Conservation (phyloP, 2,329 filamentous ascomycete species). For the Aspergillus quadricinctus region DNA sequence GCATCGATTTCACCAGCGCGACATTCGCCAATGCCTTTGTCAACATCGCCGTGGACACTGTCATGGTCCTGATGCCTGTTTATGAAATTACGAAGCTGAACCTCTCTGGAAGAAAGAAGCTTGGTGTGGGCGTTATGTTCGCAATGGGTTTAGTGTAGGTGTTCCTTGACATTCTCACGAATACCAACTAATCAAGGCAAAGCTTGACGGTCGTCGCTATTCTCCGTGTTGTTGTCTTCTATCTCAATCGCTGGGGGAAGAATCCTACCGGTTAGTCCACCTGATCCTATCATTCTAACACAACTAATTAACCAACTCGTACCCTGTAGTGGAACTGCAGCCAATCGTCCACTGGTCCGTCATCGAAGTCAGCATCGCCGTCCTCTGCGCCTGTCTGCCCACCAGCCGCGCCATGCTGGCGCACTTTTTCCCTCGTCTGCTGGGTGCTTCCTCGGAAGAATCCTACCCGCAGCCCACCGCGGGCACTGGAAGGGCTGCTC, state of each 20-base stretch:
- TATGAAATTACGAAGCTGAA: constrained; percentile 20
- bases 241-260: constrained; percentile 17
- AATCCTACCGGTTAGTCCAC: constrained; percentile 13
- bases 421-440: constrained; percentile 14
- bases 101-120: constrained; percentile 12
- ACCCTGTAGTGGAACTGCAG: constrained; percentile 13
- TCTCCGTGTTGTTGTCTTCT: constrained; percentile 24
- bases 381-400: constrained; percentile 25
- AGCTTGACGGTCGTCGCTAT: constrained; percentile 23
- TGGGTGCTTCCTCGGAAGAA: constrained; percentile 7
- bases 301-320: not conserved
- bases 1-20: constrained; percentile 16
- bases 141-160: constrained; percentile 16
- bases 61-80: constrained; percentile 19
- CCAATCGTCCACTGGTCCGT: constrained; percentile 26
- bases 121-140: constrained; percentile 16
- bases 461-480: constrained; percentile 9
- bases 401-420: constrained; percentile 20
- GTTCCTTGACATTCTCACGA: not conserved
- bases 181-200: not conserved
- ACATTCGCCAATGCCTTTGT: constrained; percentile 15
- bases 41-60: constrained; percentile 17
- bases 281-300: not conserved
- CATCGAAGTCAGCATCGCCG: constrained; percentile 23
- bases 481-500: not conserved